Conservation (phyloP, 148 eudicot species). For the Polygonum maritimum region DNA sequence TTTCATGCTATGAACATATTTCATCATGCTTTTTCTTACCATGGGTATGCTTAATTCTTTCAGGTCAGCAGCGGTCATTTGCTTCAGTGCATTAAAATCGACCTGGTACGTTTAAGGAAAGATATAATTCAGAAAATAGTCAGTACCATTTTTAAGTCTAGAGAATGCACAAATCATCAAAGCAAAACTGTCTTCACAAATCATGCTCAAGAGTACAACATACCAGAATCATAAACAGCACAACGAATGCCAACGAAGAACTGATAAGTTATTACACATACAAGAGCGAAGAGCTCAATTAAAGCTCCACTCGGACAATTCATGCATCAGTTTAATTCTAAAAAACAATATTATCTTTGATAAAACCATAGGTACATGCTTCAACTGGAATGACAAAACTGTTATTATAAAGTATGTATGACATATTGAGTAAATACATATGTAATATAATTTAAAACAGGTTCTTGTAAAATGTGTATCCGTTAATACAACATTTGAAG, state of each 20-base stretch:
- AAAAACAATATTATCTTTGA: not conserved
- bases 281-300: not conserved
- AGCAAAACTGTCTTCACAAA: not conserved
- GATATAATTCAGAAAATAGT: not conserved
- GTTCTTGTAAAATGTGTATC: not conserved
- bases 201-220: not conserved
- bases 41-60: not conserved
- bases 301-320: not conserved
- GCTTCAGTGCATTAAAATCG: not conserved
- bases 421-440: not conserved
- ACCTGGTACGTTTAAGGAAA: not conserved
- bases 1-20: not conserved
- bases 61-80: conserved; percentile 2
- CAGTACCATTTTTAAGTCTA: not conserved
- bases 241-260: not conserved
- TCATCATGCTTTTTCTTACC: not conserved
- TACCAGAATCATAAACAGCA: not conserved
- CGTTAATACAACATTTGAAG: not conserved
- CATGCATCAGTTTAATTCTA: not conserved
- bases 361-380: not conserved
- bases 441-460: not conserved
- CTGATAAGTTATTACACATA: not conserved
- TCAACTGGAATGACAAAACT: not conserved
- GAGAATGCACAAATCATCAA: not conserved
- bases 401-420: not conserved